Percentiles rank a stretch among this genome's conserved stretches.
Conservation (phyloP, 148 eudicot genomes). For the Bassia scoparia region DNA sequence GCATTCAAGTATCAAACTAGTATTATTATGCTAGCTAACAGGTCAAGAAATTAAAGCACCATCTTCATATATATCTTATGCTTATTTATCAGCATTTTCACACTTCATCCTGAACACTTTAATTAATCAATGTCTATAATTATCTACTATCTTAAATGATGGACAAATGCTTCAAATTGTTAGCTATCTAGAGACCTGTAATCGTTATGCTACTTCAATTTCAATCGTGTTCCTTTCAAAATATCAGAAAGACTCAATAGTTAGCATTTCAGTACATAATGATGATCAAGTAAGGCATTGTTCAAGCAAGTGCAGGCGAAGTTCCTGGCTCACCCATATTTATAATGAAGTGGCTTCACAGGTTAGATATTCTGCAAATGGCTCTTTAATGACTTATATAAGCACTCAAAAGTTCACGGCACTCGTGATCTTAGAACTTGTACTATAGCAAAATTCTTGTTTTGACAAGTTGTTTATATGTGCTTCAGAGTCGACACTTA, state of each 20-base stretch:
- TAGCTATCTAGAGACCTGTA: neutral
- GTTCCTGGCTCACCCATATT: constrained; percentile 99
- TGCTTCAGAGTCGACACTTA: constrained; percentile 83
- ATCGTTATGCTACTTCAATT: neutral
- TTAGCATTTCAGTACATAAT: constrained; percentile 62
- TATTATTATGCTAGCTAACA: too few species aligned
- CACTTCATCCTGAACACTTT: neutral
- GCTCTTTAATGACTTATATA: too few species aligned
- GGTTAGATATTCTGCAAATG: constrained; percentile 51
- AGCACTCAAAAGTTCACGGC: too few species aligned
- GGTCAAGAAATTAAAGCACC: neutral
- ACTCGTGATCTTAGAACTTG: neutral
- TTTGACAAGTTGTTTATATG: constrained; percentile 24
- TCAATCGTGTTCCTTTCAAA: neutral
- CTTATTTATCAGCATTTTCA: neutral
- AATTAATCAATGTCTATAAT: neutral
- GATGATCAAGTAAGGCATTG: constrained; percentile 95
- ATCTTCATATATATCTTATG: neutral
- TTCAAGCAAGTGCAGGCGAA: constrained; percentile 99
- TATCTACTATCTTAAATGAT: neutral
- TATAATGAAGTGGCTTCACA: constrained; percentile 98
- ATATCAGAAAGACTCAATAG: neutral
- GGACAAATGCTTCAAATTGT: neutral
- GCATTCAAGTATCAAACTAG: too few species aligned
- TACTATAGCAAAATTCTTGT: neutral